Evolutionary conservation across 78 protist genomes (phyloP), one percentile per base, ranked within the genome.

Genomic region (Blattamonas nauphoetae): DNA sequence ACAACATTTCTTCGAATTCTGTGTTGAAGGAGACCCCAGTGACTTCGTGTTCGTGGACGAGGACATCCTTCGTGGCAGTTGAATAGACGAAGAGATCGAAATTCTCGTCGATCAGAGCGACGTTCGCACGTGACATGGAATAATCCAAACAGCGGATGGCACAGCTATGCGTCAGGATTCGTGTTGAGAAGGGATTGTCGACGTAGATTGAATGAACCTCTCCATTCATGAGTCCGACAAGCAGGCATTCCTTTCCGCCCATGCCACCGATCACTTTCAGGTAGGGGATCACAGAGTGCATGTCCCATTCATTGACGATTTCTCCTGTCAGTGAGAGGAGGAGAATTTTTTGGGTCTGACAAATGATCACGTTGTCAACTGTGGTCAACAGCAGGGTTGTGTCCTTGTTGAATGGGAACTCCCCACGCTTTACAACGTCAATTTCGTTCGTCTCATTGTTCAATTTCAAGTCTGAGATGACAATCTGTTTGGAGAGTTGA

Each of bases 241-340:
- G 90, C n/a, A 93, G 87, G 1, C 91, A 92, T 42, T 88, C 91
- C 42, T 45, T 21, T 21, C 92, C 90, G 11, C 43, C 84, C 1
- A 91, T 92, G 1, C 96, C 96, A 41, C 94, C 95, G 32, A 90
- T 55, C 0, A 91, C 85, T 79, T 93, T 92, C 91, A 93, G 86
- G 94, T 91, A 95, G 21, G 93, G 93, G 41, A 95, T 91, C 2
- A 63, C 44, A 0, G 91, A 45, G 3, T 92, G 94, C 41, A 93
- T 1, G 11, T 6, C 85, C 97, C 97, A 94, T 79, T 92, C 95
- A 44, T 93, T 83, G 64, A 41, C 90, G 3, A 0, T 36, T 34
- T 0, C 63, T 38, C 92, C 94, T 0, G 1, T 0, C 1, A 84
- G 2, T 1, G 2, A 3, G 35, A 44, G 3, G 21, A 41, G 43